phyloP scores from a whole-genome alignment of 179 eudicot genomes.

The Gypsophila paniculata region DNA sequence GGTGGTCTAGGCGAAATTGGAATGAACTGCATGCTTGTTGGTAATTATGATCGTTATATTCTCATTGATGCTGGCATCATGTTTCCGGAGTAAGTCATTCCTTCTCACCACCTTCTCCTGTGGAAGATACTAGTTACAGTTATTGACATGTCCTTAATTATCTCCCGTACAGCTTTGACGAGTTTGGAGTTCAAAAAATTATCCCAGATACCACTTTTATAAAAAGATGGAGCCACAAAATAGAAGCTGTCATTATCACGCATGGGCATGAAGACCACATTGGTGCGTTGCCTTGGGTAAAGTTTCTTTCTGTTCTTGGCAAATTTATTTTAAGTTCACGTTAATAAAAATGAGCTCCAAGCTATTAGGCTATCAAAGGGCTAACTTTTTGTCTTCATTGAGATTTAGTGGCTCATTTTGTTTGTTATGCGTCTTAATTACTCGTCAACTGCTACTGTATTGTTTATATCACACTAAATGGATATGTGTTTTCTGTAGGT shows the following conservation, averaged over 20 bases:
- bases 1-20: constrained; percentile 99
- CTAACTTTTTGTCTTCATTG: neutral
- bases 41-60: constrained; percentile 93
- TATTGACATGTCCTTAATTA: constrained; percentile 8
- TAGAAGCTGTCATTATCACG: constrained; percentile 95
- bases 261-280: constrained; percentile 99
- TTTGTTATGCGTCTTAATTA: neutral
- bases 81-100: constrained; percentile 91
- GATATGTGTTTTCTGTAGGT: constrained; percentile 50
- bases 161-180: constrained; percentile 61
- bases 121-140: constrained; percentile 11
- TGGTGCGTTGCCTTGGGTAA: constrained; percentile 99
- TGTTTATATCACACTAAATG: neutral
- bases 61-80: constrained; percentile 95
- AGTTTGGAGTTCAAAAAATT: constrained; percentile 94
- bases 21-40: constrained; percentile 99
- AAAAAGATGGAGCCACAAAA: constrained; percentile 93
- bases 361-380: neutral
- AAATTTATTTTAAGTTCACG: constrained; percentile 12
- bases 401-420: constrained; percentile 3
- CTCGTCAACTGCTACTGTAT: constrained; percentile 9
- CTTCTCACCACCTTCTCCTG: neutral
- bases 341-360: constrained; percentile 3
- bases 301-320: constrained; percentile 42
- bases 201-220: constrained; percentile 93